Evolutionary conservation across 2,329 filamentous ascomycete genomes (phyloP).

Genomic region (Mariannaea elegans): DNA sequence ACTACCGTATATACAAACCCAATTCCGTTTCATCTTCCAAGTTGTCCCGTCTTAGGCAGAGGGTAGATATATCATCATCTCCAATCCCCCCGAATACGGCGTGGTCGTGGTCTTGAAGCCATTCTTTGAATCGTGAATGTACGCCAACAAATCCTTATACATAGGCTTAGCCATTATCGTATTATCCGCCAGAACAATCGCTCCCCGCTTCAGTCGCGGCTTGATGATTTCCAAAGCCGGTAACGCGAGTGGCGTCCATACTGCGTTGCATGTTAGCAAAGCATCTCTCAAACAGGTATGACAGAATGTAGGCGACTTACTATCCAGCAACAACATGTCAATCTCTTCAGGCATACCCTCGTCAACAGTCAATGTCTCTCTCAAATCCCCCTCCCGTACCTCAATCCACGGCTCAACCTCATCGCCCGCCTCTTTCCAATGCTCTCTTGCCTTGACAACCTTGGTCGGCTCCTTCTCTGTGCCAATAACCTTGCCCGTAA

Average conservation of each 20-base stretch:
- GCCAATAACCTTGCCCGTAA: conserved; percentile 56
- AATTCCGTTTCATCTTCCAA: neutral
- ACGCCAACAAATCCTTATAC: conserved; percentile 59
- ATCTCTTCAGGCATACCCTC: conserved; percentile 54
- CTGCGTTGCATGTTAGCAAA: conserved; percentile 43
- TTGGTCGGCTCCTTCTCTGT: conserved; percentile 68
- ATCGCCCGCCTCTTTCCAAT: conserved; percentile 63
- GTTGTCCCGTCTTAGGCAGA: conserved; percentile 10
- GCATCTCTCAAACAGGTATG: neutral
- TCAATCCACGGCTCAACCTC: conserved; percentile 63
- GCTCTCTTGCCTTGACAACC: conserved; percentile 57
- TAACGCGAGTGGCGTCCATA: conserved; percentile 65
- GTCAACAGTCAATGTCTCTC: conserved; percentile 58
- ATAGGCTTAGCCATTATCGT: conserved; percentile 47
- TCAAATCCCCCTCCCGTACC: conserved; percentile 65
- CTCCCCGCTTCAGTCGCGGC: conserved; percentile 56
- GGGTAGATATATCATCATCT: conserved; percentile 40
- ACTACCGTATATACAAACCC: too few species aligned
- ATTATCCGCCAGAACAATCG: conserved; percentile 62
- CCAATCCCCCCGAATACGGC: conserved; percentile 44
- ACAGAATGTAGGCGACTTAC: conserved; percentile 51
- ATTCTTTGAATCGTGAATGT: conserved; percentile 55
- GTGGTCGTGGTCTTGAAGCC: conserved; percentile 55
- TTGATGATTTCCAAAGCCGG: conserved; percentile 60
- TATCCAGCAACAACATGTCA: conserved; percentile 69